Percentiles rank a stretch among this genome's conserved stretches.
These are phyloP conservation scores for Corymbia citriodora DNA, from an alignment of 441 rosid species.

Conservation along the genomic window DNA sequence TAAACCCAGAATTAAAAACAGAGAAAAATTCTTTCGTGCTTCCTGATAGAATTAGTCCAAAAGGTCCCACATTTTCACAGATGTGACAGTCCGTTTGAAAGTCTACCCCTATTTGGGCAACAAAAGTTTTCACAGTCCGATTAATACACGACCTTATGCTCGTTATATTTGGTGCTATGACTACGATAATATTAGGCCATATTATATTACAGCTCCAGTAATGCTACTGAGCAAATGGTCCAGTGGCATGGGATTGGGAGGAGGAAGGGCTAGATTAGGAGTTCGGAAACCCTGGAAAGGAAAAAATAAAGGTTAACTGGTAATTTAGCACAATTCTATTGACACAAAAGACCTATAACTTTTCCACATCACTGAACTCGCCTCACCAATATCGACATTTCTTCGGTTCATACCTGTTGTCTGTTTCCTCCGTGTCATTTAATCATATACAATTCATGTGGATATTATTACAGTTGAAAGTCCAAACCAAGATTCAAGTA, in stretches of 20 bases:
- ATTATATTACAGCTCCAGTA: background rate
- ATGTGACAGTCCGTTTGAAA: too few species aligned
- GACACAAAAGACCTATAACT: background rate
- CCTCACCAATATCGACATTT: background rate
- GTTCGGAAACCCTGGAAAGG: background rate
- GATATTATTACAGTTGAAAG: background rate
- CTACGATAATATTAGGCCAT: background rate
- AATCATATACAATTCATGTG: background rate
- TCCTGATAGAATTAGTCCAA: too few species aligned
- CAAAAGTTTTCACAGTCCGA: background rate
- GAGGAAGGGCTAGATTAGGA: background rate
- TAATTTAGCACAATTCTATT: background rate
- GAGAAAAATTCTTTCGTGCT: too few species aligned
- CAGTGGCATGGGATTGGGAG: background rate
- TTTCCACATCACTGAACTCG: background rate
- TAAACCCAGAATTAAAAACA: too few species aligned
- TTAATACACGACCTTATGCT: background rate
- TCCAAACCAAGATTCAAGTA: constrained; percentile 6
- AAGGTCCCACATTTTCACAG: too few species aligned
- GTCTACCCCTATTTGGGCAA: too few species aligned
- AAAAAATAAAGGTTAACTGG: background rate
- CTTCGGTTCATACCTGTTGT: background rate
- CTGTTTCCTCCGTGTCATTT: background rate
- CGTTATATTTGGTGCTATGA: background rate
- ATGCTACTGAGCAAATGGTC: background rate